phyloP scores from a whole-genome alignment of 805 yeast genomes.

The Jamesozyma rosinii region DNA sequence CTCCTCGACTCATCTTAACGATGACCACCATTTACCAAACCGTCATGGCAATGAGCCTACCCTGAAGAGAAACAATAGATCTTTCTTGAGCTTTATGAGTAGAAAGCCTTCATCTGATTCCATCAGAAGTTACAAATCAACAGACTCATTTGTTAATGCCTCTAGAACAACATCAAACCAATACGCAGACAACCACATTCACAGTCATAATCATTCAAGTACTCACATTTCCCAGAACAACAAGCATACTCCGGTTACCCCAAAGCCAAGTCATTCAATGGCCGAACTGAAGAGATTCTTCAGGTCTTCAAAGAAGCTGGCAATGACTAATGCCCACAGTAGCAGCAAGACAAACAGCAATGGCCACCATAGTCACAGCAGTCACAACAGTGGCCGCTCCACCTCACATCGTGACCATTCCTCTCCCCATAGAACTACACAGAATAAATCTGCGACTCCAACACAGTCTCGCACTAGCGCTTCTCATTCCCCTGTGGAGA shows the following conservation, averaged over 20 bases:
- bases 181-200: background rate
- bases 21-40: background rate
- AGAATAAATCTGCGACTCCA: constrained; percentile 5
- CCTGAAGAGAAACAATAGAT: constrained; percentile 19
- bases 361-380: constrained; percentile 1
- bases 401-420: constrained; percentile 4
- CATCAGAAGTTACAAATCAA: constrained; percentile 24
- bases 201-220: constrained; percentile 1
- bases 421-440: background rate
- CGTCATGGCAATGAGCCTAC: constrained; percentile 7
- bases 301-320: constrained; percentile 38
- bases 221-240: background rate
- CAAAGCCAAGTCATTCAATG: constrained; percentile 40
- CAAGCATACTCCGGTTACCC: constrained; percentile 9
- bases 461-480: background rate
- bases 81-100: constrained; percentile 26
- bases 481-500: constrained; percentile 1
- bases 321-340: constrained; percentile 5
- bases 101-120: constrained; percentile 28
- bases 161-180: constrained; percentile 5
- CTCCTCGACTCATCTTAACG: constrained; percentile 6
- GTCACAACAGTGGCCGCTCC: background rate
- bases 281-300: constrained; percentile 65
- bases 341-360: background rate
- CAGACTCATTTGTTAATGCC: constrained; percentile 15